phyloP scores from a whole-genome alignment of 148 eudicot genomes.

The Persicaria maculosa region DNA sequence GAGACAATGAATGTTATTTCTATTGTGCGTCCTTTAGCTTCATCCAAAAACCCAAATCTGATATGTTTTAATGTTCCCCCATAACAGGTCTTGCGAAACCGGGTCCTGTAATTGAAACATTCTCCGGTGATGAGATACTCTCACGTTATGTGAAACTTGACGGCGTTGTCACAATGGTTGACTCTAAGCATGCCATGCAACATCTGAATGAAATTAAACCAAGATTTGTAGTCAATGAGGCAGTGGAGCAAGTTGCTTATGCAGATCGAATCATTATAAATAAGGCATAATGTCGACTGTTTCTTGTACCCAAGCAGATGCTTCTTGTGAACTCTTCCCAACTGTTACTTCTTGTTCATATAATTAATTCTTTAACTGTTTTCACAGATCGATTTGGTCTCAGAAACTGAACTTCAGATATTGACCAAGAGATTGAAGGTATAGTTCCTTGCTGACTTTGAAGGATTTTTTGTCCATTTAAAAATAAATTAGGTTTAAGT shows the following conservation, averaged over 20 bases:
- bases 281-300: conserved; percentile 33
- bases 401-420: conserved; percentile 51
- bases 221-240: conserved; percentile 93
- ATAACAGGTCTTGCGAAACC: conserved; percentile 93
- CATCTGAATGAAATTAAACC: conserved; percentile 83
- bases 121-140: conserved; percentile 76
- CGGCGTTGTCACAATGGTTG: conserved; percentile 94
- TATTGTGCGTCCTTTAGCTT: background rate
- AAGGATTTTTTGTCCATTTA: background rate
- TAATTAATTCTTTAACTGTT: background rate
- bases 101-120: conserved; percentile 96
- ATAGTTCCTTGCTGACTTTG: conserved; percentile 6
- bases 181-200: conserved; percentile 72
- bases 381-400: conserved; percentile 73
- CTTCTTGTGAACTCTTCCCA: background rate
- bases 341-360: background rate
- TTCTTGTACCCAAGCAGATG: background rate
- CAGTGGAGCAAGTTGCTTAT: conserved; percentile 95
- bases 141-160: conserved; percentile 76
- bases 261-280: conserved; percentile 88
- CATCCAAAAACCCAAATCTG: background rate
- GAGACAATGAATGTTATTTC: background rate
- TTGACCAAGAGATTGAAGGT: conserved; percentile 61
- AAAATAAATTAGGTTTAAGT: background rate
- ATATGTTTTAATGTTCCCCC: background rate